phyloP scores from a whole-genome alignment of 176 grass and related monocot species.

The Oryza longistaminata region DNA sequence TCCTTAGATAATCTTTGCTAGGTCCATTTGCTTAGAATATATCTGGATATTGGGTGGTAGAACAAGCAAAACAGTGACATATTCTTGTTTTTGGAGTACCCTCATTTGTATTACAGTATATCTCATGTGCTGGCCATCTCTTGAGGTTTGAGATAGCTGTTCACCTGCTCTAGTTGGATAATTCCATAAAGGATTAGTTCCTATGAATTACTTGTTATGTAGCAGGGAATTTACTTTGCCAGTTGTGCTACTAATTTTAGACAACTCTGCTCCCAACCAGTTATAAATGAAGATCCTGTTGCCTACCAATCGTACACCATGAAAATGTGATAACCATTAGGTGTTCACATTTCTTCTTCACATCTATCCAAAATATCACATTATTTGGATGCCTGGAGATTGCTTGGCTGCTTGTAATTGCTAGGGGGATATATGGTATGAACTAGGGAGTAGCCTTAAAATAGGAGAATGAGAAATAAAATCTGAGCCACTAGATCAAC shows the following conservation, averaged over 20 bases:
- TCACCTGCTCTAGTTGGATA: neutral
- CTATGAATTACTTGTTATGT: neutral
- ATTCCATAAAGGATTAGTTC: neutral
- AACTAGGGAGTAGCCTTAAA: neutral
- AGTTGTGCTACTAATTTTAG: neutral
- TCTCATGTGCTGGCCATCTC: neutral
- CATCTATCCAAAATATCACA: neutral
- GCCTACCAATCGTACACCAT: neutral
- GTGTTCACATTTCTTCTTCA: neutral
- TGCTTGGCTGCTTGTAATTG: neutral
- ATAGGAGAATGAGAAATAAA: slow-evolving; percentile 4
- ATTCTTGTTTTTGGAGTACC: slow-evolving; percentile 1
- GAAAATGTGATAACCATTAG: neutral
- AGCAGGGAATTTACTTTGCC: neutral
- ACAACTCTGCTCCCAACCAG: neutral
- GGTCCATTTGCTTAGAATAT: slow-evolving; percentile 18
- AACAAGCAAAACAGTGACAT: neutral
- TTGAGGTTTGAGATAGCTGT: neutral
- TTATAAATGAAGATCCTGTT: neutral
- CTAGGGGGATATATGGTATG: neutral
- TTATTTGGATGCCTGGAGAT: neutral
- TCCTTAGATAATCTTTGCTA: neutral
- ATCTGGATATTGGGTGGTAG: neutral
- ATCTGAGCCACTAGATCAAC: neutral
- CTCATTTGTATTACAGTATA: neutral